These are phyloP conservation scores for Pythium brassicae DNA, from an alignment of 352 stramenopile species.

Conservation along the genomic window DNA sequence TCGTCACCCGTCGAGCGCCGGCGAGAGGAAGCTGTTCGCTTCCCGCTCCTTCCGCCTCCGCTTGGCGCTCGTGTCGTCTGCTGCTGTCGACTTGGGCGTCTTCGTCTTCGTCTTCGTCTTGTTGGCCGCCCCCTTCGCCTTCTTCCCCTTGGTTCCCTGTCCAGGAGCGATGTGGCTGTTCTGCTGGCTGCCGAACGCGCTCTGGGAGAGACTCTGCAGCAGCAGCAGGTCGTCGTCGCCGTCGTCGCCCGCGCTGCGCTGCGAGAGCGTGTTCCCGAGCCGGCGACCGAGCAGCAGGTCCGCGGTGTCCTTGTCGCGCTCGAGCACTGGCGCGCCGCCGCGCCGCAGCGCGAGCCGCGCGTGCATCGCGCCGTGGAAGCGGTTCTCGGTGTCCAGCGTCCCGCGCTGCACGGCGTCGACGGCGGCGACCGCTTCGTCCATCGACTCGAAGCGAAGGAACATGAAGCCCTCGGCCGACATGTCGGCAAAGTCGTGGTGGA, in stretches of 20 bases:
- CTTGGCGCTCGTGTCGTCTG: background rate
- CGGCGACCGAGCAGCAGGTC: slow-evolving; percentile 55
- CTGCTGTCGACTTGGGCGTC: background rate
- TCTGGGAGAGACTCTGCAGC: slow-evolving; percentile 74
- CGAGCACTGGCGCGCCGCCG: slow-evolving; percentile 21
- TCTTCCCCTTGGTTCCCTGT: slow-evolving; percentile 12
- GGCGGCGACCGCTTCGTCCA: slow-evolving; percentile 27
- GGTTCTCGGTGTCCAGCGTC: slow-evolving; percentile 14
- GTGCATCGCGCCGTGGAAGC: slow-evolving; percentile 30
- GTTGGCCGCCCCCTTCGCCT: background rate
- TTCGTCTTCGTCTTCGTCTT: background rate
- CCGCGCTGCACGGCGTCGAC: slow-evolving; percentile 29
- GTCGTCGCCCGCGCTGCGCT: slow-evolving; percentile 37
- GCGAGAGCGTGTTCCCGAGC: slow-evolving; percentile 38
- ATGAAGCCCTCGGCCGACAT: slow-evolving; percentile 61
- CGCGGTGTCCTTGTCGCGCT: slow-evolving; percentile 30
- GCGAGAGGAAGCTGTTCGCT: slow-evolving; percentile 13
- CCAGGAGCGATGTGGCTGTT: slow-evolving; percentile 17
- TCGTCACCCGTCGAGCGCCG: background rate
- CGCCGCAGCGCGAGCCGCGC: slow-evolving; percentile 39
- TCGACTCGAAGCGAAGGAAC: slow-evolving; percentile 49
- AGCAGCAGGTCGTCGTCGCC: slow-evolving; percentile 50
- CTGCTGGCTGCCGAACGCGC: slow-evolving; percentile 27
- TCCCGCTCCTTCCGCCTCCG: background rate
- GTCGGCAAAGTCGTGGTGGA: slow-evolving; percentile 66